Conservation (phyloP, 495 filamentous ascomycete species). For the Hyaloscypha hepaticicola region DNA sequence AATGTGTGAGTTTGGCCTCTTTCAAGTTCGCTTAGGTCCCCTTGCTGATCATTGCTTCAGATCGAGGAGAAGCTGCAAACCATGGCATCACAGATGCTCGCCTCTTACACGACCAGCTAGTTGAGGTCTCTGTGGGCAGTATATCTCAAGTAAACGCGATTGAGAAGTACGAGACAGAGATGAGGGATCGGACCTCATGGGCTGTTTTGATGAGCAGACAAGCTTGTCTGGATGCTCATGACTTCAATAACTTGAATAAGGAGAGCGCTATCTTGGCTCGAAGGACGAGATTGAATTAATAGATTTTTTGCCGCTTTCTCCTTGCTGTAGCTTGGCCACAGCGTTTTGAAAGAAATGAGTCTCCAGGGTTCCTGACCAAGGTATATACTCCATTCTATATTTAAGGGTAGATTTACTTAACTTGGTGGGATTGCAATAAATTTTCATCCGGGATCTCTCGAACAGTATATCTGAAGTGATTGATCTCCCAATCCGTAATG, state of each 20-base stretch:
- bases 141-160: constrained; percentile 37
- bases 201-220: constrained; percentile 56
- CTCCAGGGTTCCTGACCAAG: too few relatives aligned
- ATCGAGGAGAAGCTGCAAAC: constrained; percentile 59
- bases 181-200: constrained; percentile 48
- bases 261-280: constrained; percentile 29
- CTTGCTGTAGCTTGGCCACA: too few relatives aligned
- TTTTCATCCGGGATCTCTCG: neutral
- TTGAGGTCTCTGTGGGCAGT: constrained; percentile 16
- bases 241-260: constrained; percentile 41
- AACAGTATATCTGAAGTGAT: constrained; percentile 11
- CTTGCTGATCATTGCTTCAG: constrained; percentile 10
- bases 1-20: constrained; percentile 41
- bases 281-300: too few relatives aligned
- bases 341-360: too few relatives aligned
- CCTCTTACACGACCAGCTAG: constrained; percentile 38
- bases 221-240: constrained; percentile 64
- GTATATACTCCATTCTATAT: too few relatives aligned
- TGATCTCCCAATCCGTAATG: constrained; percentile 14
- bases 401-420: too few relatives aligned
- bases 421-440: too few relatives aligned
- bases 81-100: constrained; percentile 55
- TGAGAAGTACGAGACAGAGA: constrained; percentile 48
- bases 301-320: too few relatives aligned
- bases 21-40: neutral